Evolutionary conservation across 768 basidiomycete genomes (phyloP).

Genomic region (Nidularia pulvinata): DNA sequence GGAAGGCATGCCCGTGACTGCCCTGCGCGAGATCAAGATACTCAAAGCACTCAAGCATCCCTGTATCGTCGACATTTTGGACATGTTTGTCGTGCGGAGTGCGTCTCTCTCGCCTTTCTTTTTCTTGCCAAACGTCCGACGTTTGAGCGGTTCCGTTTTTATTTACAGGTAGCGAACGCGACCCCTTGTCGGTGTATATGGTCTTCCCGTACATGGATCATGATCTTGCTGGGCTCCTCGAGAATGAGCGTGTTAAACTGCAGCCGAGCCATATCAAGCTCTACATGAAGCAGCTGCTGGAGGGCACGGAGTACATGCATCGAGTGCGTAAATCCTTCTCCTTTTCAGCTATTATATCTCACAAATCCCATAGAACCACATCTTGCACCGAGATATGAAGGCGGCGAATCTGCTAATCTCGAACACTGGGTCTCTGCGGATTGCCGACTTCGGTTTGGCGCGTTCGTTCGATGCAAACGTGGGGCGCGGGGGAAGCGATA

Average conservation of each 20-base stretch:
- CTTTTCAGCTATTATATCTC: constrained; percentile 3
- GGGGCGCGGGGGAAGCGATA: constrained; percentile 21
- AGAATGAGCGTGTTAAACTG: constrained; percentile 87
- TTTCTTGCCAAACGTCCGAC: background rate
- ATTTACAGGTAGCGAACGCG: constrained; percentile 57
- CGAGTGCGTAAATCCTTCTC: constrained; percentile 50
- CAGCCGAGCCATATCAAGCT: constrained; percentile 89
- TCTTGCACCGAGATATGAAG: constrained; percentile 99
- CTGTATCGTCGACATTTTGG: constrained; percentile 83
- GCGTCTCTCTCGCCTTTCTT: constrained; percentile 16
- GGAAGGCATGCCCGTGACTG: constrained; percentile 97
- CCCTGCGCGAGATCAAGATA: constrained; percentile 96
- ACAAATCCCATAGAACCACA: constrained; percentile 70
- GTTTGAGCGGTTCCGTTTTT: background rate
- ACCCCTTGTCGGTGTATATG: constrained; percentile 91
- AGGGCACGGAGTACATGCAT: constrained; percentile 97
- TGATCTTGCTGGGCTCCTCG: constrained; percentile 92
- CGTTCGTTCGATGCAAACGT: constrained; percentile 68
- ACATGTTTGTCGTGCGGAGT: constrained; percentile 92
- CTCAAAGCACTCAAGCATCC: constrained; percentile 88
- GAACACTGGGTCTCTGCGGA: constrained; percentile 77
- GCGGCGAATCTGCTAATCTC: constrained; percentile 96
- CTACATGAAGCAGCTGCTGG: constrained; percentile 95
- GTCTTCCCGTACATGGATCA: constrained; percentile 99
- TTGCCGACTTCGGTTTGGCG: constrained; percentile 97